Percentiles rank a stretch among this genome's conserved stretches.
Conservation (phyloP, 257 asterid genomes). For the Penstemon barbatus region DNA sequence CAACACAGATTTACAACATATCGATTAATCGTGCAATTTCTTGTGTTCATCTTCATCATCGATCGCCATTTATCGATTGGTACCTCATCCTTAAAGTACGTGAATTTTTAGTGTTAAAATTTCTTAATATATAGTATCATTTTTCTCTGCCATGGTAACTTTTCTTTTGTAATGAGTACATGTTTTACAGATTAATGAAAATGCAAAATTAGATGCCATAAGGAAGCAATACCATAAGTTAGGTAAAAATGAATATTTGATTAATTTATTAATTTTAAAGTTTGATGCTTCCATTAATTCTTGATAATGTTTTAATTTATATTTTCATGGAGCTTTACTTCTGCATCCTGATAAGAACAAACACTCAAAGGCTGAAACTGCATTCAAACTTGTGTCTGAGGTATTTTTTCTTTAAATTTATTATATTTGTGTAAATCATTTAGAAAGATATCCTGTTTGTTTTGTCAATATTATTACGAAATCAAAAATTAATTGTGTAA, state of each 20-base stretch:
- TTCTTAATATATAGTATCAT: slow-evolving; percentile 2
- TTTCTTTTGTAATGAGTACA: neutral
- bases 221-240: slow-evolving; percentile 63
- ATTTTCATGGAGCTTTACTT: slow-evolving; percentile 54
- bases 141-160: neutral
- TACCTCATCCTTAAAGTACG: slow-evolving; percentile 68
- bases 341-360: slow-evolving; percentile 89
- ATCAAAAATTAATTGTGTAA: too few species aligned
- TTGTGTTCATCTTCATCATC: slow-evolving; percentile 40
- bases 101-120: neutral
- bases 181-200: slow-evolving; percentile 55
- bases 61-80: slow-evolving; percentile 58
- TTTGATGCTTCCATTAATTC: neutral
- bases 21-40: slow-evolving; percentile 33
- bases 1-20: slow-evolving; percentile 49
- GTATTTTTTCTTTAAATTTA: slow-evolving; percentile 26
- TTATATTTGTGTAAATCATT: neutral
- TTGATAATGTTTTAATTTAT: neutral
- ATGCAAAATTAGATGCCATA: slow-evolving; percentile 47
- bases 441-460: too few species aligned
- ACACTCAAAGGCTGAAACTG: slow-evolving; percentile 72
- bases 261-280: neutral
- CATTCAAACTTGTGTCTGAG: slow-evolving; percentile 85
- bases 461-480: too few species aligned
- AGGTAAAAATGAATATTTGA: slow-evolving; percentile 37